A percentile compares a stretch with the other conserved stretches of the same genome.
Evolutionary conservation across 1,284 basidiomycete species (phyloP).

Genomic region (Ceraceosorus guamensis): DNA sequence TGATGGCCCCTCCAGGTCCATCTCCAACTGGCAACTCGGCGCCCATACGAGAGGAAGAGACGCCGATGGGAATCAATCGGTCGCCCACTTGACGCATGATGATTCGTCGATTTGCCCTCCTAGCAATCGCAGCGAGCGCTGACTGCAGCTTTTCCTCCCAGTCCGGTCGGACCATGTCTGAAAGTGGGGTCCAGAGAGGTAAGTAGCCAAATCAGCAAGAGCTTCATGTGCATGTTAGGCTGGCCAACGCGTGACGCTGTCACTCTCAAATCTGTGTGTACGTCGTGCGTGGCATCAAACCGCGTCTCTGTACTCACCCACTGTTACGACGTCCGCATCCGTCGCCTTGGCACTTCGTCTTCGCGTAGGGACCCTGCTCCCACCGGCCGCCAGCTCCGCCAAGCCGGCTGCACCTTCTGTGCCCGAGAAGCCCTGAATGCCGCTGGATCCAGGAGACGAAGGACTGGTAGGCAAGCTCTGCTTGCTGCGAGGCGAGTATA

Average conservation of each 20-base stretch:
- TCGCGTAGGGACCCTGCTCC: too few species aligned
- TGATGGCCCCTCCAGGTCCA: slow-evolving; percentile 46
- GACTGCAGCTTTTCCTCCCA: slow-evolving; percentile 38
- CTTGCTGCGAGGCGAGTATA: too few species aligned
- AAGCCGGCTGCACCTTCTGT: too few species aligned
- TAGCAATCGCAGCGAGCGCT: slow-evolving; percentile 33
- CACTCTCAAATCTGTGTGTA: too few species aligned
- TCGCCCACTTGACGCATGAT: slow-evolving; percentile 98
- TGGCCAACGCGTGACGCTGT: too few species aligned
- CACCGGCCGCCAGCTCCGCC: too few species aligned
- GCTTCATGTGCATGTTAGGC: too few species aligned
- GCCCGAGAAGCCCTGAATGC: too few species aligned
- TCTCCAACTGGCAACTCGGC: slow-evolving; percentile 36
- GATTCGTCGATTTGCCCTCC: slow-evolving; percentile 76
- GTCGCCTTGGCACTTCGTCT: slow-evolving; percentile 26
- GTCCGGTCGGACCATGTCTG: slow-evolving; percentile 42
- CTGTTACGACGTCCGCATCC: slow-evolving; percentile 35
- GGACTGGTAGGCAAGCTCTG: too few species aligned
- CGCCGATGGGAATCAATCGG: slow-evolving; percentile 88
- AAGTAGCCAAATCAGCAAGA: too few species aligned
- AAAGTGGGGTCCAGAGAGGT: background rate
- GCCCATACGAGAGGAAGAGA: slow-evolving; percentile 59
- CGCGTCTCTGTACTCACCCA: slow-evolving; percentile 12
- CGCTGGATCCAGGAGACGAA: too few species aligned
- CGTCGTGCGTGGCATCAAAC: background rate